A percentile compares a stretch with the other conserved stretches of the same genome.
Evolutionary conservation across 2,329 filamentous ascomycete species (phyloP).

Genomic region (Arthroderma sp.): DNA sequence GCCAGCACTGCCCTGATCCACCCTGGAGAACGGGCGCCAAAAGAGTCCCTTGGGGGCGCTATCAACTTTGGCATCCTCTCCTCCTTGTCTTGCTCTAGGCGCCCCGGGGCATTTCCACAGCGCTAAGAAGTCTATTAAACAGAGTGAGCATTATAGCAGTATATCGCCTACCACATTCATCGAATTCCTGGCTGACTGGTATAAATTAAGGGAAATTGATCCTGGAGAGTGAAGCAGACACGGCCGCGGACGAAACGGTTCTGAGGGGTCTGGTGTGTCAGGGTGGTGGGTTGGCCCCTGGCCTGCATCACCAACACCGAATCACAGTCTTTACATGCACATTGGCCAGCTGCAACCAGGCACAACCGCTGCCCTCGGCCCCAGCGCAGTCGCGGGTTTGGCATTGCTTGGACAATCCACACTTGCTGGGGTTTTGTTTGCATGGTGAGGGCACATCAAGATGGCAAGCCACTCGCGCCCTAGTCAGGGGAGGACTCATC

Average conservation of each 20-base stretch:
- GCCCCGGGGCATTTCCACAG: not conserved
- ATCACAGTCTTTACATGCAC: not conserved
- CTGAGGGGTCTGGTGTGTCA: slow-evolving; percentile 1
- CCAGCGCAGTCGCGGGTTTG: not conserved
- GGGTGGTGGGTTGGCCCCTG: not conserved
- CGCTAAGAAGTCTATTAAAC: no score
- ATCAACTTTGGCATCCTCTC: no score
- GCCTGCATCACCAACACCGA: not conserved
- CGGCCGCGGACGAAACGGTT: slow-evolving; percentile 1
- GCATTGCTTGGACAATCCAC: not conserved
- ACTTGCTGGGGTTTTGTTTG: no score
- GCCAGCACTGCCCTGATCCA: not conserved
- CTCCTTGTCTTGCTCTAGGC: not conserved
- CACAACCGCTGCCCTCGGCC: not conserved
- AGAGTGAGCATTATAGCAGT: not conserved
- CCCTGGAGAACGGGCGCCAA: not conserved
- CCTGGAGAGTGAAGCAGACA: not conserved
- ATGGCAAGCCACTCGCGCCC: no score
- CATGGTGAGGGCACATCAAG: not conserved
- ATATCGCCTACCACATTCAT: not conserved
- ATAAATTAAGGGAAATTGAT: not conserved
- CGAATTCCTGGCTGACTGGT: not conserved
- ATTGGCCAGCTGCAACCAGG: not conserved
- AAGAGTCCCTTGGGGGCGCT: not conserved
- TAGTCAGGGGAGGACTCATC: no score